phyloP scores from a whole-genome alignment of 805 yeast species.

The Wickerhamomyces sydowiorum region DNA sequence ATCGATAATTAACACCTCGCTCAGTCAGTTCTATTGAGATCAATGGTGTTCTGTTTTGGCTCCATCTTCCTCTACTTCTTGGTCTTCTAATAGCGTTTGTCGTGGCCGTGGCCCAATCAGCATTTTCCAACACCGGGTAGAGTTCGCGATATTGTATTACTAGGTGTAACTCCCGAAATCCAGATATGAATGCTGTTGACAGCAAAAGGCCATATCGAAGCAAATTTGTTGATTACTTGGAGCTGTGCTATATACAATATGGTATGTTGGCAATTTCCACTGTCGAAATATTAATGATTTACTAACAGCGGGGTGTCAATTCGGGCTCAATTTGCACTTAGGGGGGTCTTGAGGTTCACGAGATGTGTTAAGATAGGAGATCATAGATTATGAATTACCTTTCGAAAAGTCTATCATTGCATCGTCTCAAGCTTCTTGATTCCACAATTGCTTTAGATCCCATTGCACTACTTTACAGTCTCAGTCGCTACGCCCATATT shows the following conservation, averaged over 20 bases:
- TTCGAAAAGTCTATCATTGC: no score
- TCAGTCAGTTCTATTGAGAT: no score
- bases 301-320: not conserved
- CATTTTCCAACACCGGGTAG: not conserved
- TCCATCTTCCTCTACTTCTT: not conserved
- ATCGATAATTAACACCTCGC: no score
- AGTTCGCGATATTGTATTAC: not conserved
- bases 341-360: not conserved
- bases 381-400: no score
- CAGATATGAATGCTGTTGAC: not conserved
- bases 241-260: not conserved
- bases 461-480: slow-evolving; percentile 46
- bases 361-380: slow-evolving; percentile 1
- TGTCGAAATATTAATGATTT: no score
- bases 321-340: not conserved
- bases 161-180: not conserved
- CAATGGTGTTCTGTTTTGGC: no score
- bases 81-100: not conserved
- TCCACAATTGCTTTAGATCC: no score
- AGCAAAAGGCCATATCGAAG: not conserved
- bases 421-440: no score
- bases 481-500: slow-evolving; percentile 93
- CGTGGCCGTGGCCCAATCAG: not conserved
- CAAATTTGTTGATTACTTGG: no score
- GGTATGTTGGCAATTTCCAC: not conserved